Percentiles rank a stretch among this genome's conserved stretches.
Conservation (phyloP, 2,329 filamentous ascomycete species). For the Calycina herbarum region DNA sequence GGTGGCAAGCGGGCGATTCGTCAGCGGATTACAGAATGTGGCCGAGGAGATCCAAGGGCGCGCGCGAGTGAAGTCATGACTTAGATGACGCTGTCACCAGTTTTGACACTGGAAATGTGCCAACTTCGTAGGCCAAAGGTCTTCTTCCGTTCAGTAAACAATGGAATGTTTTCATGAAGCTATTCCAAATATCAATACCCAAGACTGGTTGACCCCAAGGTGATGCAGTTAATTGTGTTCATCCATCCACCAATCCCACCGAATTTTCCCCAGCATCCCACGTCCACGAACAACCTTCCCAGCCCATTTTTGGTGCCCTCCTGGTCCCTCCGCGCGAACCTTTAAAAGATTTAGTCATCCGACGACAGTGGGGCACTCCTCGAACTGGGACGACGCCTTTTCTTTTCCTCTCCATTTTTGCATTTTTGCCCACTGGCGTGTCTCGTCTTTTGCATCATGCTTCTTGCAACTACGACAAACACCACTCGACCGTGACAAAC, state of each 20-base stretch:
- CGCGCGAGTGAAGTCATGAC: slow-evolving; percentile 7
- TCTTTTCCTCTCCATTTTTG: background rate
- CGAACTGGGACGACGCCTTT: background rate
- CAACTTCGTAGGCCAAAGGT: background rate
- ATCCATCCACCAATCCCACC: background rate
- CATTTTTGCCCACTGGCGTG: background rate
- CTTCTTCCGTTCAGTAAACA: background rate
- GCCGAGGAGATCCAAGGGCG: background rate
- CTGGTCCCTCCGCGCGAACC: background rate
- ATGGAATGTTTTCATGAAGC: background rate
- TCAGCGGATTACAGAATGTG: background rate
- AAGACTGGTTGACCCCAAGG: too few species aligned
- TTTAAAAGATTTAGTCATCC: slow-evolving; percentile 2
- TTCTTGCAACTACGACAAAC: background rate
- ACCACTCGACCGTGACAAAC: background rate
- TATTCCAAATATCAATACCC: background rate
- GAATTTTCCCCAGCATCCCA: background rate
- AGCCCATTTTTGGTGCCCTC: background rate
- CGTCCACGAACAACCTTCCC: background rate
- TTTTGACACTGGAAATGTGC: background rate
- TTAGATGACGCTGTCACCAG: background rate
- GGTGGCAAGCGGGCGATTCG: background rate
- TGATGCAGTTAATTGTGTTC: background rate
- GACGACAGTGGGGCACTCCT: slow-evolving; percentile 2
- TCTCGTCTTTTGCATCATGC: background rate